Percentiles rank a stretch among this genome's conserved stretches.
Evolutionary conservation across 2,329 filamentous ascomycete genomes (phyloP).

Genomic region (Exophiala phaeomuriformis): DNA sequence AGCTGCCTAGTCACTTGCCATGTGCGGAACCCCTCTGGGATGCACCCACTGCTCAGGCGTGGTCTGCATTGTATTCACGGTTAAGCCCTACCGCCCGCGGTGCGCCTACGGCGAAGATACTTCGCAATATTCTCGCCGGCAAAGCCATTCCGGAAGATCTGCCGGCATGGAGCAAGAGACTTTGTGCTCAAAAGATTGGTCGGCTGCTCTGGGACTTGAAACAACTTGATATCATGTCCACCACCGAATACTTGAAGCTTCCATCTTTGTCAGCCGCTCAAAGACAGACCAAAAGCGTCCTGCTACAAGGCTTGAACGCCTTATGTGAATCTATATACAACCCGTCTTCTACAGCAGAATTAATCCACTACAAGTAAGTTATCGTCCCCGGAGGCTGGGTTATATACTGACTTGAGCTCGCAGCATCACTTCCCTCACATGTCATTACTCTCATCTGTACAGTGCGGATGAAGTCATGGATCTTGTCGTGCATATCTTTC

Average conservation of each 20-base stretch:
- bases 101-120: constrained; percentile 12
- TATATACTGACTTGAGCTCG: not conserved
- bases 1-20: constrained; percentile 17
- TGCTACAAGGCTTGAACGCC: constrained; percentile 19
- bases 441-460: constrained; percentile 22
- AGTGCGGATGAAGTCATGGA: constrained; percentile 20
- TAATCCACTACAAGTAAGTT: constrained; percentile 24
- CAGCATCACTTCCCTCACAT: constrained; percentile 18
- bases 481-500: constrained; percentile 18
- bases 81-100: constrained; percentile 11
- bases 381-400: not conserved
- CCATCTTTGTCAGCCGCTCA: constrained; percentile 17
- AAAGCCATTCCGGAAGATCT: constrained; percentile 14
- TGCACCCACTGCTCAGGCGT: constrained; percentile 14
- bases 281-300: constrained; percentile 17
- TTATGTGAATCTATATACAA: constrained; percentile 17
- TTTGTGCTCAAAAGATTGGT: constrained; percentile 20
- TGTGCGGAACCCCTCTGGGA: constrained; percentile 20
- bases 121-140: constrained; percentile 16
- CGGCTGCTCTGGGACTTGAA: constrained; percentile 23
- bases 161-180: constrained; percentile 20
- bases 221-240: constrained; percentile 20
- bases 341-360: constrained; percentile 14
- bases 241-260: constrained; percentile 14
- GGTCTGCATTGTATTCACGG: constrained; percentile 14